Evolutionary conservation across 345 rosid species (phyloP), one percentile per base, ranked within the genome.

Genomic region (Populus tremula): DNA sequence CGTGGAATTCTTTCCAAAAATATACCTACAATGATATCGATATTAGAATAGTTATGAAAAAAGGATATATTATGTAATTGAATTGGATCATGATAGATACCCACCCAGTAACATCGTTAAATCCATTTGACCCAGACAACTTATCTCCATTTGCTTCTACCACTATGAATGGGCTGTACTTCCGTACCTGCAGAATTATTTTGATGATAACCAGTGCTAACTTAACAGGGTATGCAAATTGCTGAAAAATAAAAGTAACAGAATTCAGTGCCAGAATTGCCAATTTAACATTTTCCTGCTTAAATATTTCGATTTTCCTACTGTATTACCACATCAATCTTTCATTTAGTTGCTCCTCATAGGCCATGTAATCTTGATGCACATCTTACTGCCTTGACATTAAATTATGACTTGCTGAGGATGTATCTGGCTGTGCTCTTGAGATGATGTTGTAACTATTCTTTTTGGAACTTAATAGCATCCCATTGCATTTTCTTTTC

Each of bases 61-160:
- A 20, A 67, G 29, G 14, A 5, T 61, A 17, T 47, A 16, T 14
- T 25, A 53, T 73, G 11, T 23, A 54, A 65, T 13, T 35, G 43
- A 53, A 35, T n/a, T 50, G 21, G 45, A 68, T 62, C 36, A 5
- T 16, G 27, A 27, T 21, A 76, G 66, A 41, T 6, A 62, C 93
- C 82, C 71, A 91, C 98, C 96, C 92, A 72, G 95, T 86, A 41
- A 94, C 86, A 68, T 89, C 90, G 78, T 87, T 91, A 75, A 94
- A 94, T 35, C 98, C 92, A 72, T 79, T 74, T 45, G 97, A 92
- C 0, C 94, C 93, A 39, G 93, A 84, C 47, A 93, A 88, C 81
- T 89, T 89, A 79, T 93, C 96, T 71, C 93, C 99, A 9, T 77
- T 75, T 53, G 96, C 89, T 87, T 95, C 98, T 69, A 90, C 98